These are phyloP conservation scores for Scleroderma bovista DNA, from an alignment of 768 basidiomycete genomes.

Conservation along the genomic window DNA sequence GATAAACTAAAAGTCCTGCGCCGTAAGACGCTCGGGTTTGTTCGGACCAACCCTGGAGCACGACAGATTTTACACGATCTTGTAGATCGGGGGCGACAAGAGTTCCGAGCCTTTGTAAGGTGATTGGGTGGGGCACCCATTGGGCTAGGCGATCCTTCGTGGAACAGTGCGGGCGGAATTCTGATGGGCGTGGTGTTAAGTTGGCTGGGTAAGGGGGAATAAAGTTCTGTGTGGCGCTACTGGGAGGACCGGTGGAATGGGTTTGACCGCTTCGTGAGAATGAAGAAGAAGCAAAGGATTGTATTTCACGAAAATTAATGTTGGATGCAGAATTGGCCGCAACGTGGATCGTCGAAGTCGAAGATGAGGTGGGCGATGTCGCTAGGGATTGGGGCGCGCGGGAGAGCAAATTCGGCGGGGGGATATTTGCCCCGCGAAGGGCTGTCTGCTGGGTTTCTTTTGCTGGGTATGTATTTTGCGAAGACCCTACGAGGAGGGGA, in stretches of 20 bases:
- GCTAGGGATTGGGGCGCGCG: slow-evolving; percentile 28
- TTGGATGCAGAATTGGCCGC: not conserved
- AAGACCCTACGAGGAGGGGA: slow-evolving; percentile 8
- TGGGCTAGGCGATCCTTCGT: slow-evolving; percentile 19
- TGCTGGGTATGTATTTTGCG: slow-evolving; percentile 30
- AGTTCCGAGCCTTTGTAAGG: not conserved
- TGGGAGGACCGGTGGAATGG: not conserved
- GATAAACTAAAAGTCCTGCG: slow-evolving; percentile 33
- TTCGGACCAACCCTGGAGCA: slow-evolving; percentile 22
- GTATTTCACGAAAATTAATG: not conserved
- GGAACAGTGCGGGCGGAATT: slow-evolving; percentile 21
- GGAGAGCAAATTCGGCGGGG: slow-evolving; percentile 21
- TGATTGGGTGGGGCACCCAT: slow-evolving; percentile 12
- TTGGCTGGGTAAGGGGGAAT: slow-evolving; percentile 4
- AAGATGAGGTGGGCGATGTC: too few relatives aligned
- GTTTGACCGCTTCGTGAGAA: not conserved
- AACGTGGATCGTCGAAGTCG: slow-evolving; percentile 7
- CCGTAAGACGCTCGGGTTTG: slow-evolving; percentile 33
- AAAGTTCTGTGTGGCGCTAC: too few relatives aligned
- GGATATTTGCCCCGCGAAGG: slow-evolving; percentile 32
- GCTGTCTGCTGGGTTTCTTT: slow-evolving; percentile 33
- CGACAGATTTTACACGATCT: not conserved
- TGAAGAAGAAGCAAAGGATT: not conserved
- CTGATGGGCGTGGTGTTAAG: slow-evolving; percentile 13
- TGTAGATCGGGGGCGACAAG: not conserved